These are phyloP conservation scores for Gypsophila paniculata DNA, from an alignment of 179 eudicot genomes.

Conservation along the genomic window DNA sequence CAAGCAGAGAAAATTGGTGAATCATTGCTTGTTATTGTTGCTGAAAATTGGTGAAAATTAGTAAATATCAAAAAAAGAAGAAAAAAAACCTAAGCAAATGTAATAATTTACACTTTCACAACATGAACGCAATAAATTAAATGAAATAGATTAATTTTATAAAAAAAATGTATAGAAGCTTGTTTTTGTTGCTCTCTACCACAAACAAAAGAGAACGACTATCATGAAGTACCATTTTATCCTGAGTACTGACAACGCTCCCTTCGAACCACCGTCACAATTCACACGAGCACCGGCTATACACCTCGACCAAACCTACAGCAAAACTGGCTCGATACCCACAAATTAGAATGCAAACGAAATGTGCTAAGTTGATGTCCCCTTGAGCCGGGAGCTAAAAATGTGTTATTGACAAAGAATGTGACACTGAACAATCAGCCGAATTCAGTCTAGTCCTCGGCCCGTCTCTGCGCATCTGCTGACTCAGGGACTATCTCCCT, in stretches of 20 bases:
- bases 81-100: slow-evolving; percentile 23
- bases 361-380: slow-evolving; percentile 4
- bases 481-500: slow-evolving; percentile 48
- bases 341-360: slow-evolving; percentile 20
- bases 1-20: too few relatives aligned
- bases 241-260: slow-evolving; percentile 6
- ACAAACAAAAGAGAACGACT: slow-evolving; percentile 28
- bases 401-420: slow-evolving; percentile 37
- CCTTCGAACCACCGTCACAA: slow-evolving; percentile 14
- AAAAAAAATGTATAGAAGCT: slow-evolving; percentile 25
- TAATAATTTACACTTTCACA: slow-evolving; percentile 36
- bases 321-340: slow-evolving; percentile 32
- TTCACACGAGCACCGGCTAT: slow-evolving; percentile 28
- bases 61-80: background rate
- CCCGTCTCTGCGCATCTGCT: slow-evolving; percentile 46
- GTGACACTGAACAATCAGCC: slow-evolving; percentile 18
- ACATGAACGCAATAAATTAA: slow-evolving; percentile 22
- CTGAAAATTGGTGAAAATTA: too few relatives aligned
- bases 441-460: slow-evolving; percentile 26
- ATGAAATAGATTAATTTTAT: slow-evolving; percentile 23
- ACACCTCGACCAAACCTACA: slow-evolving; percentile 28
- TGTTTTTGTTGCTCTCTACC: slow-evolving; percentile 18
- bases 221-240: slow-evolving; percentile 7
- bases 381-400: slow-evolving; percentile 28
- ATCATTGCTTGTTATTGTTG: too few relatives aligned